Percentiles rank a stretch among this genome's conserved stretches.
These are phyloP conservation scores for Boletus coccyginus DNA, from an alignment of 768 basidiomycete genomes.

Conservation along the genomic window DNA sequence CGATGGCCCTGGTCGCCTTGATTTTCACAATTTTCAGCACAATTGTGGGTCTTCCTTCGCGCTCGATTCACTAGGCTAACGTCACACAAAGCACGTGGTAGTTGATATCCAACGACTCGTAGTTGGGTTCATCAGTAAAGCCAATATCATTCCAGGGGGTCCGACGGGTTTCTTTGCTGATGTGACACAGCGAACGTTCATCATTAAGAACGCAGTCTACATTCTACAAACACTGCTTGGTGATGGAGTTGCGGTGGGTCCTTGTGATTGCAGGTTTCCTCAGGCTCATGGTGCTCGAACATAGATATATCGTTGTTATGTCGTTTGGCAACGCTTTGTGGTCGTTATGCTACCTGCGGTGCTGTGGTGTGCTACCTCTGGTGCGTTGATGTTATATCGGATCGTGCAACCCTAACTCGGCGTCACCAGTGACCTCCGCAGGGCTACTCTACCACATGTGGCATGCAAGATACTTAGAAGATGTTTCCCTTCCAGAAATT, in stretches of 20 bases:
- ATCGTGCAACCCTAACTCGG: neutral
- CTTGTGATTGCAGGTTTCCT: neutral
- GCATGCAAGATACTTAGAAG: neutral
- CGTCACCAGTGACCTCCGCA: conserved; percentile 8
- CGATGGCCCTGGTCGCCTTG: conserved; percentile 22
- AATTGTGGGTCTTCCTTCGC: conserved; percentile 1
- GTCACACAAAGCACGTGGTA: conserved; percentile 19
- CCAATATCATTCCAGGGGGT: conserved; percentile 21
- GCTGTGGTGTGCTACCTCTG: conserved; percentile 17
- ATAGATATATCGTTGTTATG: conserved; percentile 25
- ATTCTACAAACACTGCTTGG: conserved; percentile 24
- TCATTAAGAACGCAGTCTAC: conserved; percentile 29
- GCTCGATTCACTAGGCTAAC: neutral
- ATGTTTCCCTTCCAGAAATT: neutral
- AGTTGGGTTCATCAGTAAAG: conserved; percentile 24
- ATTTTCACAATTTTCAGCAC: conserved; percentile 23
- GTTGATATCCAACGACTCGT: conserved; percentile 24
- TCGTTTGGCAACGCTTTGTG: conserved; percentile 16
- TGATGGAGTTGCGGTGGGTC: conserved; percentile 16
- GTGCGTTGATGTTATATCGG: conserved; percentile 6
- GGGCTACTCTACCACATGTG: conserved; percentile 4
- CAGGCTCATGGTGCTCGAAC: neutral
- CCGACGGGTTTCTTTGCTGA: conserved; percentile 30
- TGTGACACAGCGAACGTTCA: conserved; percentile 25
- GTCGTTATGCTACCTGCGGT: conserved; percentile 11